These are phyloP conservation scores for Helichrysum umbraculigerum DNA, from an alignment of 129 eudicot genomes.

Conservation along the genomic window DNA sequence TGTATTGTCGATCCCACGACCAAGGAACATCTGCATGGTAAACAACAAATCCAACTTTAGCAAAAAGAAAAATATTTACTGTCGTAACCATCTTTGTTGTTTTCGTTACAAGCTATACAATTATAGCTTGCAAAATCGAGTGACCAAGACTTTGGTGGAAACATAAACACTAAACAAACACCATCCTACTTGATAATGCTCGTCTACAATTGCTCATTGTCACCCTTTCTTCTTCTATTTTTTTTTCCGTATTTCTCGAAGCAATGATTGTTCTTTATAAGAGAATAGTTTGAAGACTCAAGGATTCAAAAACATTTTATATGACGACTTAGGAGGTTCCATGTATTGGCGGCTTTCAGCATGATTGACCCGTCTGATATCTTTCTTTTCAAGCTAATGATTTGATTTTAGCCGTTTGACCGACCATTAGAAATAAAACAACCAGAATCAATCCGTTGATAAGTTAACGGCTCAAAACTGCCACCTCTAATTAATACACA, in stretches of 20 bases:
- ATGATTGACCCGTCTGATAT: too few relatives aligned
- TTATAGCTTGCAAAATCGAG: too few relatives aligned
- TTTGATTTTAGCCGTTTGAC: neutral
- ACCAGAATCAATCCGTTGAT: neutral
- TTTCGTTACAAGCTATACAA: neutral
- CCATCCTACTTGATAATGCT: too few relatives aligned
- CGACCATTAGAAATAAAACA: neutral
- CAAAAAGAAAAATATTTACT: neutral
- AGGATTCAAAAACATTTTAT: neutral
- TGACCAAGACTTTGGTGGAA: too few relatives aligned
- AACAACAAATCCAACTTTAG: slow-evolving; percentile 21
- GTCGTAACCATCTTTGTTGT: neutral
- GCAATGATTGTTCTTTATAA: neutral
- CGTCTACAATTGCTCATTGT: too few relatives aligned
- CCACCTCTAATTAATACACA: neutral
- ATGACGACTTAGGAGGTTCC: too few relatives aligned
- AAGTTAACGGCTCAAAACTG: neutral
- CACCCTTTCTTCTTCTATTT: too few relatives aligned
- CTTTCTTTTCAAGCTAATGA: too few relatives aligned
- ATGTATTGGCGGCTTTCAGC: too few relatives aligned
- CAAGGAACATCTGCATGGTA: slow-evolving; percentile 78
- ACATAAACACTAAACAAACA: too few relatives aligned
- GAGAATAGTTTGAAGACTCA: neutral
- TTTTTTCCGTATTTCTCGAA: too few relatives aligned
- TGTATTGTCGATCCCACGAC: slow-evolving; percentile 89